These are phyloP conservation scores for Sporodiniella umbellata DNA, from an alignment of 371 early-diverging fungal genomes.

Conservation along the genomic window DNA sequence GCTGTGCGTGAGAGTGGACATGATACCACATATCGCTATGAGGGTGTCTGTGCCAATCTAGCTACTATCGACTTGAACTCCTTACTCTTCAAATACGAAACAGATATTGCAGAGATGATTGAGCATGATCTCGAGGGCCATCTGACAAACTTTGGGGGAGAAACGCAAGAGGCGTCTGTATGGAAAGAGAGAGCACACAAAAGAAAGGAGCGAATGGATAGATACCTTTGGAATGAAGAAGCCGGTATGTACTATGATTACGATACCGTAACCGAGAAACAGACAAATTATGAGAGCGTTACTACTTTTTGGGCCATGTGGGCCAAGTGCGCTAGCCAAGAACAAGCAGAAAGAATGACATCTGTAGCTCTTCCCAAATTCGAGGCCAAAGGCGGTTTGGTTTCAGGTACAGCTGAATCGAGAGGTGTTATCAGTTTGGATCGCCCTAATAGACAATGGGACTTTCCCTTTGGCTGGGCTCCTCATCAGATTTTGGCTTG, in stretches of 20 bases:
- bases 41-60: conserved; percentile 81
- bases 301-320: conserved; percentile 81
- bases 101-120: conserved; percentile 77
- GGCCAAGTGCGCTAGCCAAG: conserved; percentile 64
- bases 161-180: conserved; percentile 12
- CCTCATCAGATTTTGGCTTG: conserved; percentile 95
- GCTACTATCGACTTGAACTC: conserved; percentile 88
- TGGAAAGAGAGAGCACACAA: conserved; percentile 52
- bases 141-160: conserved; percentile 26
- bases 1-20: conserved; percentile 94
- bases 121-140: conserved; percentile 53
- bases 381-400: conserved; percentile 82
- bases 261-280: conserved; percentile 54
- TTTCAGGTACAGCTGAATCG: conserved; percentile 78
- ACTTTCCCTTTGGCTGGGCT: conserved; percentile 92
- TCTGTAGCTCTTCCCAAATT: conserved; percentile 50
- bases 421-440: conserved; percentile 67
- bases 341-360: conserved; percentile 58
- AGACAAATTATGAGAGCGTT: conserved; percentile 67
- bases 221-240: conserved; percentile 75
- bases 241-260: conserved; percentile 84
- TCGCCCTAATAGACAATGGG: conserved; percentile 93
- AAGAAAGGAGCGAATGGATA: conserved; percentile 54
- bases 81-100: conserved; percentile 88
- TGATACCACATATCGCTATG: conserved; percentile 91